phyloP scores from a whole-genome alignment of 768 basidiomycete genomes.

The Psilocybe sp. region DNA sequence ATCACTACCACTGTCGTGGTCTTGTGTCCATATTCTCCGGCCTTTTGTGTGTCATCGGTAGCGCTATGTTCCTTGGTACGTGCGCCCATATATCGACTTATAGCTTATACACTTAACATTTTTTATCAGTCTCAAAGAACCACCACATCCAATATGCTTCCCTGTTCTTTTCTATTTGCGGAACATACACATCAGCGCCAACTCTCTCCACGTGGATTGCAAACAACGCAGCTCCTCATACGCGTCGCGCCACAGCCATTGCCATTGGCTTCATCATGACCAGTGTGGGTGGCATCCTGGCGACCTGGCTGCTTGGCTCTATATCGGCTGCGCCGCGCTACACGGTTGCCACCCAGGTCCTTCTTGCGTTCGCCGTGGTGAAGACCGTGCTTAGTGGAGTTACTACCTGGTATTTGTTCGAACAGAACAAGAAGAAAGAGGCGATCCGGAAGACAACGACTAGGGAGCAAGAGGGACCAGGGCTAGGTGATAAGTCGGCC shows the following conservation, averaged over 20 bases:
- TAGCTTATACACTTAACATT: not conserved
- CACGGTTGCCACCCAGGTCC: conserved; percentile 41
- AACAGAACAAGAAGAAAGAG: conserved; percentile 48
- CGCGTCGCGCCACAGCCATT: conserved; percentile 55
- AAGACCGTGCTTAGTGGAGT: conserved; percentile 32
- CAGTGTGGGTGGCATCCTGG: conserved; percentile 58
- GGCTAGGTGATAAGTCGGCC: conserved; percentile 48
- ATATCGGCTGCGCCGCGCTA: conserved; percentile 50
- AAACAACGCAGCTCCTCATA: conserved; percentile 58
- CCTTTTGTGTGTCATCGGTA: conserved; percentile 44
- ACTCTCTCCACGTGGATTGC: conserved; percentile 57
- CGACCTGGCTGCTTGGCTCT: conserved; percentile 56
- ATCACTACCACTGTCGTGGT: conserved; percentile 50
- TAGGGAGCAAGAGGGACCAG: conserved; percentile 33
- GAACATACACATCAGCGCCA: conserved; percentile 52
- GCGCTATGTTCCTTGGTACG: conserved; percentile 54
- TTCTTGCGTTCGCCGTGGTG: conserved; percentile 36
- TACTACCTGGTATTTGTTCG: conserved; percentile 38
- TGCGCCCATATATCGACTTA: not conserved
- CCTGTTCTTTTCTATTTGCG: conserved; percentile 52
- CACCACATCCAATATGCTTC: conserved; percentile 47
- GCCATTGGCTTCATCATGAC: conserved; percentile 59
- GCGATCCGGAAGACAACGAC: conserved; percentile 26
- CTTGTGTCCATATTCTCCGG: conserved; percentile 41
- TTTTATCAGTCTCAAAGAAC: conserved; percentile 30